Evolutionary conservation across 352 stramenopile species (phyloP), one percentile per base, ranked within the genome.

Genomic region (Thraustochytrium striatum): DNA sequence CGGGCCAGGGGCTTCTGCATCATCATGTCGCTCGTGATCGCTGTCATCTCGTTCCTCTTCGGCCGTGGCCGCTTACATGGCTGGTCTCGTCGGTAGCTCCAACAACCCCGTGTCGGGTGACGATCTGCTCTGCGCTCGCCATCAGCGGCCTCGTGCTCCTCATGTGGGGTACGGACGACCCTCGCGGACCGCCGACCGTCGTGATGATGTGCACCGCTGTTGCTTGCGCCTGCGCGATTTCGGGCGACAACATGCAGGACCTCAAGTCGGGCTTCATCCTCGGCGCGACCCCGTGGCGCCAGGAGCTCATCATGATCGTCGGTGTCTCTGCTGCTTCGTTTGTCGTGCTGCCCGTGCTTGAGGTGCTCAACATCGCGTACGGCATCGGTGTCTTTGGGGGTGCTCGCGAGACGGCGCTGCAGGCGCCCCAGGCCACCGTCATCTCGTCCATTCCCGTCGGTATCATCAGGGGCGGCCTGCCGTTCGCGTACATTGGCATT

Each of bases 71-170:
- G 61, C 57, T n/a, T 81, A 81, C 61, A 73, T 81, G 72, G 72
- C 61, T 30, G 72, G 72, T 13, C 59, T 81, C 1, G 57, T 81
- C 32, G 72, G 72, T 7, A 61, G 58, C 32, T 81, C 72, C 25
- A 81, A 81, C 61, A 81, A 81, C 61, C 72, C 72, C 25, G 59
- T 81, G 9, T 81, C 72, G n/a, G 72, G 61, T 81, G 30, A 81
- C 72, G 13, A 81, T 81, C 55, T 81, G 36, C 16, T 70, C 72
- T 1, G 28, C 41, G 19, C 61, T 81, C 21, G 72, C 43, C 32
- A 81, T 73, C 33, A 55, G 58, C 35, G 72, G 58, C n/a, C 72
- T 81, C 72, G 61, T 81, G 32, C 61, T 81, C 57, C 58, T 35
- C 35, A 36, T 81, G n/a, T 70, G 57, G 39, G 57, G 57, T 7